These are phyloP conservation scores for Fraxinus platypoda DNA, from an alignment of 305 asterid species.

Conservation along the genomic window DNA sequence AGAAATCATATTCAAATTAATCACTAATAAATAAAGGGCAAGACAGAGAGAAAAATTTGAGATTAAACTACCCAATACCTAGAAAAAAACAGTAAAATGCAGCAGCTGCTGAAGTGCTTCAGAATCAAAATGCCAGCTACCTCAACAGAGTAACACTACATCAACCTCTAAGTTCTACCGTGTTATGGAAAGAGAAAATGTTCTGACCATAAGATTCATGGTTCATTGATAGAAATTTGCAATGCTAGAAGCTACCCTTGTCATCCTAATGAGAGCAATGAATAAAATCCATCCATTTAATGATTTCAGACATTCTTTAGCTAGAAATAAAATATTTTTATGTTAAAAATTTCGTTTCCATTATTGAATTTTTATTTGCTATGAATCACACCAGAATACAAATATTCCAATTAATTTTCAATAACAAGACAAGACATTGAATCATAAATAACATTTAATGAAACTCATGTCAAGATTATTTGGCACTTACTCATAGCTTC, in stretches of 20 bases:
- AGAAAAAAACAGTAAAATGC: background rate
- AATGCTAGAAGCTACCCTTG: background rate
- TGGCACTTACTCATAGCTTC: constrained; percentile 73
- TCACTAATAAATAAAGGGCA: background rate
- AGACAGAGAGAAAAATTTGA: background rate
- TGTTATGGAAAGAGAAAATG: background rate
- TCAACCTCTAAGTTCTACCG: background rate
- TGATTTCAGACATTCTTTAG: background rate
- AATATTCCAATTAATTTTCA: background rate
- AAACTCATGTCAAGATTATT: background rate
- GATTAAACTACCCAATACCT: background rate
- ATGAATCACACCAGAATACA: background rate
- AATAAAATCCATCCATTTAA: background rate
- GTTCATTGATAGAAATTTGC: background rate
- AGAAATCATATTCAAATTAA: background rate
- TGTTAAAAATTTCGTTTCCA: background rate
- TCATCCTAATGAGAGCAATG: background rate
- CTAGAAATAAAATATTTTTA: background rate
- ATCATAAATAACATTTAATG: background rate
- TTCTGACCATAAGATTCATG: background rate
- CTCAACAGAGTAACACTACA: background rate
- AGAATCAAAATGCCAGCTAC: background rate
- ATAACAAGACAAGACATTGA: background rate
- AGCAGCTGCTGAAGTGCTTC: background rate
- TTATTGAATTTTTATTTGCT: background rate